Conservation (phyloP, 1,139 yeast genomes). For the Blastobotrys proliferans region DNA sequence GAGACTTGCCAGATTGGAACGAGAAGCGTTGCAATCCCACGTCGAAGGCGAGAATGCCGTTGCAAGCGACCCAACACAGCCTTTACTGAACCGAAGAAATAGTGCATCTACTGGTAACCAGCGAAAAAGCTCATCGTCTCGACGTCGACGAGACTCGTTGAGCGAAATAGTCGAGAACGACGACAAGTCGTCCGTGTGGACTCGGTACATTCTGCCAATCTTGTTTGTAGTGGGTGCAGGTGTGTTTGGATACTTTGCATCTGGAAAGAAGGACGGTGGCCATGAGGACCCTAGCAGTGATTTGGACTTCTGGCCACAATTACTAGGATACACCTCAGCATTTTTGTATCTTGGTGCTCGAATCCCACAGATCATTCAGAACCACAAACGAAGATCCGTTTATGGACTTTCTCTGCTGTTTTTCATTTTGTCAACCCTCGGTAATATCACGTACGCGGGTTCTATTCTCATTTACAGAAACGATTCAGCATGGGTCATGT, state of each 20-base stretch:
- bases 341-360: conserved; percentile 68
- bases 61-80: conserved; percentile 23
- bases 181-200: conserved; percentile 29
- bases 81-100: conserved; percentile 24
- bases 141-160: conserved; percentile 27
- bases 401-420: conserved; percentile 71
- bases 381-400: conserved; percentile 63
- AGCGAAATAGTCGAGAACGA: conserved; percentile 22
- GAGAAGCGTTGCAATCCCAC: not conserved
- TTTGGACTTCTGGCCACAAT: conserved; percentile 53
- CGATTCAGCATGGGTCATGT: conserved; percentile 54
- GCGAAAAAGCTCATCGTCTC: conserved; percentile 18
- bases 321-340: conserved; percentile 71
- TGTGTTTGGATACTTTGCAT: conserved; percentile 52
- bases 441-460: conserved; percentile 72
- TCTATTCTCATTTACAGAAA: conserved; percentile 65
- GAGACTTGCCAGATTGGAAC: not conserved
- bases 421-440: conserved; percentile 69
- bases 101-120: conserved; percentile 22
- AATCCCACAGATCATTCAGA: conserved; percentile 73
- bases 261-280: conserved; percentile 30
- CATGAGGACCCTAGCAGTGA: conserved; percentile 24
- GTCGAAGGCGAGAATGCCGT: conserved; percentile 10
- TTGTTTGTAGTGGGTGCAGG: conserved; percentile 69
- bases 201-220: conserved; percentile 56